Evolutionary conservation across 208 protist species (phyloP).

Genomic region (Wallacemonas collosoma): DNA sequence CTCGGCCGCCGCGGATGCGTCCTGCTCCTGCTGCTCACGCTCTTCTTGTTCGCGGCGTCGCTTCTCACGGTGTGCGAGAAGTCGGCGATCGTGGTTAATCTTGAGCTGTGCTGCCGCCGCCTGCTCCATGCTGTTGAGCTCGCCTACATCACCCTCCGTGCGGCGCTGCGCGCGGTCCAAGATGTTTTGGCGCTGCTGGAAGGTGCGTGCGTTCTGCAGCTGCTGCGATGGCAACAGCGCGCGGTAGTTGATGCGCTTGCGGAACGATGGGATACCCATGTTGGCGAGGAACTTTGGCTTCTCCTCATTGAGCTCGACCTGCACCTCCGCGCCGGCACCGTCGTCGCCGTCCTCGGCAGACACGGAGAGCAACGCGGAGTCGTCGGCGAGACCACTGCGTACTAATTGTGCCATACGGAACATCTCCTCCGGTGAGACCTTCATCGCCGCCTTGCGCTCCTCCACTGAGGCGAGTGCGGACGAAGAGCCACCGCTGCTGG

Average conservation of each 20-base stretch:
- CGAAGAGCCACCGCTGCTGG: constrained; percentile 25
- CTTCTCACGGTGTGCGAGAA: constrained; percentile 51
- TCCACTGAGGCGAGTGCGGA: constrained; percentile 43
- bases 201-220: constrained; percentile 73
- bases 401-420: constrained; percentile 88
- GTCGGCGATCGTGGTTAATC: constrained; percentile 80
- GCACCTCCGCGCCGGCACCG: constrained; percentile 31
- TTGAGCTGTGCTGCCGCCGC: constrained; percentile 72
- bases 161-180: constrained; percentile 62
- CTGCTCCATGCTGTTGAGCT: constrained; percentile 81
- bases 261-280: constrained; percentile 58
- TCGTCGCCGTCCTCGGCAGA: constrained; percentile 70
- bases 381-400: constrained; percentile 79
- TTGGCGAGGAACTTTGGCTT: constrained; percentile 78
- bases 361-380: constrained; percentile 74
- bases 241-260: constrained; percentile 81
- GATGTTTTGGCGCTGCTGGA: constrained; percentile 80
- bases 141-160: constrained; percentile 46
- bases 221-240: constrained; percentile 77
- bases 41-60: constrained; percentile 32
- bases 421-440: constrained; percentile 84
- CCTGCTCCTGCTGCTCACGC: constrained; percentile 22
- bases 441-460: constrained; percentile 69
- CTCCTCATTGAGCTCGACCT: constrained; percentile 87
- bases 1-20: constrained; percentile 16